These are phyloP conservation scores for Citrus medica DNA, from an alignment of 345 rosid genomes.

Conservation along the genomic window DNA sequence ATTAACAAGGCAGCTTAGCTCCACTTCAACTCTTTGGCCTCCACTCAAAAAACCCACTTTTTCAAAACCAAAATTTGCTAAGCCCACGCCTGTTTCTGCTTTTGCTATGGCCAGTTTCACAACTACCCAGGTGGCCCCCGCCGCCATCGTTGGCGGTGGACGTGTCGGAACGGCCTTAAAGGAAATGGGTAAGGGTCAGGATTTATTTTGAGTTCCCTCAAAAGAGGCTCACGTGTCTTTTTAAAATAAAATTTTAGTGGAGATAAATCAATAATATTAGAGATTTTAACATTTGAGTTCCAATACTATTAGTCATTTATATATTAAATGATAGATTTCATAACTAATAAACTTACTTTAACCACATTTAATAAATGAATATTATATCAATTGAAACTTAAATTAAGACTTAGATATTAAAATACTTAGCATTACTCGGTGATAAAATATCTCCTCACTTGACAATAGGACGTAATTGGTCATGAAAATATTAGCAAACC, in stretches of 20 bases:
- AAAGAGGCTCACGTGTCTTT: no score
- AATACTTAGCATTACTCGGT: no score
- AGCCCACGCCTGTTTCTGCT: constrained; percentile 16
- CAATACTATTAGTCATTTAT: no score
- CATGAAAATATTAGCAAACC: no score
- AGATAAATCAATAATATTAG: no score
- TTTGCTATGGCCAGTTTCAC: constrained; percentile 47
- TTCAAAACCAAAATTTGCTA: constrained; percentile 7
- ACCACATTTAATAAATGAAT: no score
- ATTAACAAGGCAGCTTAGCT: constrained; percentile 29
- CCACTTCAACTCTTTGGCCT: constrained; percentile 23
- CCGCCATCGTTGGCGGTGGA: constrained; percentile 93
- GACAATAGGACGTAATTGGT: no score
- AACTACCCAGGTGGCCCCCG: constrained; percentile 62
- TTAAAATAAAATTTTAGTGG: no score
- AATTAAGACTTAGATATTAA: no score
- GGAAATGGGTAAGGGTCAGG: constrained; percentile 79
- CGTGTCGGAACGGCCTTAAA: constrained; percentile 88
- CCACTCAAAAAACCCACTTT: constrained; percentile 28
- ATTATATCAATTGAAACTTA: no score
- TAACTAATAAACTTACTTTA: no score
- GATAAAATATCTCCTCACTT: no score
- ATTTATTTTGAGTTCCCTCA: constrained; percentile 20
- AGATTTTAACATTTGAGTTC: fast-evolving
- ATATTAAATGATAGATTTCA: fast-evolving